Base-by-base conservation (phyloP, 108 stramenopile genomes). In the Skeletonema potamos region DNA sequence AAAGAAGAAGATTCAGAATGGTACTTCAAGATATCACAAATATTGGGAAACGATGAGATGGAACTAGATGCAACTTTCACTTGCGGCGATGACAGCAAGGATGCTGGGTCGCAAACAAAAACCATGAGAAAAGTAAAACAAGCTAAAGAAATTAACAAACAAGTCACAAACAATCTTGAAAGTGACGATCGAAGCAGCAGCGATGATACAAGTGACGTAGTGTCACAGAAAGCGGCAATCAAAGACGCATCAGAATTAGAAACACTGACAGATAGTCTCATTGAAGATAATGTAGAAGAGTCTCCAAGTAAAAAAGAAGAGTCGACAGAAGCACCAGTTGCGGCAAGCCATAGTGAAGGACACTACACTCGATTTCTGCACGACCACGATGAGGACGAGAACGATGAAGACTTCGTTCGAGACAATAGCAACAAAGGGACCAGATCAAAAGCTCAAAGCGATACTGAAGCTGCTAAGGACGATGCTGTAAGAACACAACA, bases 1-100 rank as follows among this genome's bases (percentile, higher is more conserved):
- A 72, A 81, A 64, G 56, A 74, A 60, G 72, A 80, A n/a, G 80
- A 81, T 70, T 70, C 80, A 6, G 80, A 81, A 64, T 81, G 80
- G 80, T 81, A 55, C 46, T 57, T 58, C 41, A 68, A 65, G 20
- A 78, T 64, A 28, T 74, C 74, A 51, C 65, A 73, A 6, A 66
- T 70, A 26, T 66, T 74, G 58, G 33, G 70, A 29, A 73, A 68
- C 15, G 80, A 70, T 30, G 66, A 43, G 30, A 29, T 32, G 57
- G 32, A 51, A 24, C 22, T 22, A 10, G 74, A 68, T 37, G 17
- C 46, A 48, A 56, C 37, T 48, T 48, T 61, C 2, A n/a, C 20
- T 15, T 56, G 29, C 17, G 32, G 27, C 32, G 33, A 29, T 56
- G 34, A 54, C 4, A 13, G 8, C 3, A 33, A 28, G 24, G 20